These are phyloP conservation scores for Pelargonium cotyledonis DNA, from an alignment of 441 rosid species.

Conservation along the genomic window DNA sequence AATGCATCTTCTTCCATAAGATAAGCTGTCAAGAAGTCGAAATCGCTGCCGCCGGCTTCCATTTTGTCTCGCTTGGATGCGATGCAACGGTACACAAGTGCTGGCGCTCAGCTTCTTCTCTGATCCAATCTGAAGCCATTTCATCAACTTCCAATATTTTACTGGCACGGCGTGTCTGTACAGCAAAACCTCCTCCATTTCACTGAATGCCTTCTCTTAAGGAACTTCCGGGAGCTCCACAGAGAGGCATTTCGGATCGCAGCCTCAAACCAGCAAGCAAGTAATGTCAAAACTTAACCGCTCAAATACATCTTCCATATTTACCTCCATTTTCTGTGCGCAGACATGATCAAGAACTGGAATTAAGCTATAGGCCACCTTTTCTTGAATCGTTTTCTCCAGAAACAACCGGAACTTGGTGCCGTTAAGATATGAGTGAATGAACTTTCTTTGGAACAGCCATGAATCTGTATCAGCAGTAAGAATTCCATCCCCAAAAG, in stretches of 20 bases:
- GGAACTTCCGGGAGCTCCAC: too few relatives aligned
- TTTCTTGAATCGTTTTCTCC: not conserved
- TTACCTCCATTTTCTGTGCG: too few relatives aligned
- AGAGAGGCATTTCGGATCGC: too few relatives aligned
- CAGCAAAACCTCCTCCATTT: too few relatives aligned
- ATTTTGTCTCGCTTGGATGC: not conserved
- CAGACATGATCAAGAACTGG: slow-evolving; percentile 1
- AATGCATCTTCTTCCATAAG: not conserved
- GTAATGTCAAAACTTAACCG: too few relatives aligned
- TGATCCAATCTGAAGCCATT: not conserved
- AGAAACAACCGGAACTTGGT: too few relatives aligned
- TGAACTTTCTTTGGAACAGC: too few relatives aligned
- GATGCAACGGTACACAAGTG: not conserved
- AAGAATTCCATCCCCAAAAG: slow-evolving; percentile 10
- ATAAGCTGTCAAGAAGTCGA: not conserved
- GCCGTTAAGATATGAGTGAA: too few relatives aligned
- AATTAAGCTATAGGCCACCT: slow-evolving; percentile 7
- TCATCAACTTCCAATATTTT: not conserved
- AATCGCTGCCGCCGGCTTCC: not conserved
- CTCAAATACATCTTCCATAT: too few relatives aligned
- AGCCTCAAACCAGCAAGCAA: too few relatives aligned
- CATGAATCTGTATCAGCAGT: not conserved
- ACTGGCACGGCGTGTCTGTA: not conserved
- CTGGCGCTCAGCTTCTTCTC: not conserved
- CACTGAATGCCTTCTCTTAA: too few relatives aligned